A percentile compares a stretch with the other conserved stretches of the same genome.
Conservation (phyloP, 169 alveolate species). For the Eimeria falciformis region DNA sequence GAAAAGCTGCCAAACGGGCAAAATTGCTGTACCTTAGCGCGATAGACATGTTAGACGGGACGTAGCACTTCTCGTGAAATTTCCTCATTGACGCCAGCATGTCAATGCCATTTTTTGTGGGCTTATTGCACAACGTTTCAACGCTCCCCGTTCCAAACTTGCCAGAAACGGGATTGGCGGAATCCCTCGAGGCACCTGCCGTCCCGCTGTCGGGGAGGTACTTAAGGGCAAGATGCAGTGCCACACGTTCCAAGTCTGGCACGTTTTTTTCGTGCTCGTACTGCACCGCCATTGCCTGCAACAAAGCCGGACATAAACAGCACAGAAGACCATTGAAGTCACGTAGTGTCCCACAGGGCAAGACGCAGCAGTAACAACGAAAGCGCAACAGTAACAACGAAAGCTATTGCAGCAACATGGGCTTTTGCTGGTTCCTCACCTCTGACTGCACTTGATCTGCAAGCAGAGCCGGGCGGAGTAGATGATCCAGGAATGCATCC, state of each 20-base stretch:
- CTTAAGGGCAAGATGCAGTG: constrained; percentile 64
- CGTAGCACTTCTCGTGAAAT: constrained; percentile 79
- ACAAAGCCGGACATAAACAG: neutral
- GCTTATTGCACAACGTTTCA: constrained; percentile 78
- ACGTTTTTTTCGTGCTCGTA: constrained; percentile 70
- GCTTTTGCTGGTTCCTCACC: constrained; percentile 15
- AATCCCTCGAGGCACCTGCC: neutral
- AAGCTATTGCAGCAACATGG: neutral
- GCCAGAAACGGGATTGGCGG: constrained; percentile 20
- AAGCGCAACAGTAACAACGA: neutral
- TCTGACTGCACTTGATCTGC: constrained; percentile 67
- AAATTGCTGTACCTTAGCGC: constrained; percentile 69
- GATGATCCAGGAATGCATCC: constrained; percentile 40
- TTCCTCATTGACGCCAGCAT: constrained; percentile 72
- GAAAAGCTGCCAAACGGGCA: no score
- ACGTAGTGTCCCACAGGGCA: no score
- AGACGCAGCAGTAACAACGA: neutral
- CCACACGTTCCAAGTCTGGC: constrained; percentile 55
- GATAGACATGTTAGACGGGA: constrained; percentile 76
- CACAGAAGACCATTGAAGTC: no score
- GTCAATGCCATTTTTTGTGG: constrained; percentile 78
- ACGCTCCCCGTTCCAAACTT: constrained; percentile 82
- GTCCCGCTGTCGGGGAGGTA: constrained; percentile 27
- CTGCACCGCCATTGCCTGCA: constrained; percentile 75
- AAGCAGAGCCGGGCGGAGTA: constrained; percentile 53